Percentiles rank a stretch among this genome's conserved stretches.
phyloP scores from a whole-genome alignment of 371 early-diverging fungal species.

The Mortierella sp. region DNA sequence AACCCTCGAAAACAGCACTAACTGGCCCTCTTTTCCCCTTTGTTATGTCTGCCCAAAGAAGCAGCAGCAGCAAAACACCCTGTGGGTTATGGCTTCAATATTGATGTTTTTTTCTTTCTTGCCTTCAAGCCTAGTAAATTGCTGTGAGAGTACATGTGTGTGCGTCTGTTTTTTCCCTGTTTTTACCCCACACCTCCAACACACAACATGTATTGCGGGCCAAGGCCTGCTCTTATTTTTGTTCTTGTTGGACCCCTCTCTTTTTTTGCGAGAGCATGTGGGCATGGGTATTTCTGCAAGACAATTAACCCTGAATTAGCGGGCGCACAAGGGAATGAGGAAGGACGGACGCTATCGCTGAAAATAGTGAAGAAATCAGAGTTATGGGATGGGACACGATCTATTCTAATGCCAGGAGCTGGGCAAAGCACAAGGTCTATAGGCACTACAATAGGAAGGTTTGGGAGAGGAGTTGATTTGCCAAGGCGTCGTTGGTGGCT shows the following conservation, averaged over 20 bases:
- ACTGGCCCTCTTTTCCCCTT: background rate
- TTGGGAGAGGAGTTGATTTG: background rate
- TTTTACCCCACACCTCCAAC: background rate
- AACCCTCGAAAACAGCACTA: background rate
- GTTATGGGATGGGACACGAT: constrained; percentile 2
- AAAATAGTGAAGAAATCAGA: background rate
- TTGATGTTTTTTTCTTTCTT: background rate
- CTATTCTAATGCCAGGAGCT: background rate
- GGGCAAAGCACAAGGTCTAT: background rate
- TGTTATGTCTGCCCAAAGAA: background rate
- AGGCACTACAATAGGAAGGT: background rate
- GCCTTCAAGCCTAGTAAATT: background rate
- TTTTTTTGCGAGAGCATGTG: constrained; percentile 3
- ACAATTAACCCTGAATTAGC: constrained; percentile 6
- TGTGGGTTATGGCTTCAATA: background rate
- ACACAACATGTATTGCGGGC: background rate
- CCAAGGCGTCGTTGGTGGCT: background rate
- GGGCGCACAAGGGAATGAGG: background rate
- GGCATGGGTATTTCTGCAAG: background rate
- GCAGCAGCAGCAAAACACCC: background rate
- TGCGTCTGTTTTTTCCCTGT: background rate
- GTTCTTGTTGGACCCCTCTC: background rate
- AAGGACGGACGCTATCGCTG: too few relatives aligned
- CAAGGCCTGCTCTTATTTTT: constrained; percentile 1
- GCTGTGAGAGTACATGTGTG: background rate